These are phyloP conservation scores for Cladosporium sphaerospermum DNA, from an alignment of 2,329 filamentous ascomycete species.

Conservation along the genomic window DNA sequence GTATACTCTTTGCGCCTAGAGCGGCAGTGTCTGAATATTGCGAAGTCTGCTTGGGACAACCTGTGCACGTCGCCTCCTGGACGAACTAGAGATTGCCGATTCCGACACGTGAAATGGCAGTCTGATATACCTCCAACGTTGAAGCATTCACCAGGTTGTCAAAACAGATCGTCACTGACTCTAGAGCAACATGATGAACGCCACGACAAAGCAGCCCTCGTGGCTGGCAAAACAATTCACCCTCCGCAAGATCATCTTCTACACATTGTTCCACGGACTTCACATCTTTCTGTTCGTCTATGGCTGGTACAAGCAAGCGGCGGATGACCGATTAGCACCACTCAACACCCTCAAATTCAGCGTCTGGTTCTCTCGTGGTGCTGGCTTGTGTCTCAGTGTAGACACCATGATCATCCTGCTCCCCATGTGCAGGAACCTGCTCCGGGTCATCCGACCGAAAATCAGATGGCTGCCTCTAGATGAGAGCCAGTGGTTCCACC, in stretches of 20 bases:
- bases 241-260: constrained; percentile 31
- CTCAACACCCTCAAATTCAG: constrained; percentile 81
- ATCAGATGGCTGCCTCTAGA: constrained; percentile 86
- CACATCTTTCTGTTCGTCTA: constrained; percentile 33
- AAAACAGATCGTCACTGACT: no score
- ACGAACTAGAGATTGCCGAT: no score
- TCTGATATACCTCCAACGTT: no score
- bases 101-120: no score
- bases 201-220: constrained; percentile 14
- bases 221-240: constrained; percentile 32
- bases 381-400: constrained; percentile 75
- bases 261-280: constrained; percentile 32
- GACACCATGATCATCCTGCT: constrained; percentile 84
- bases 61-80: no score
- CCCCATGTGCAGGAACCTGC: constrained; percentile 87
- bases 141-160: no score
- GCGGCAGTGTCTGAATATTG: not conserved
- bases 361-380: constrained; percentile 93
- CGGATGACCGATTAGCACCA: constrained; percentile 61
- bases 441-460: constrained; percentile 80
- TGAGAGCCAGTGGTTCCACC: constrained; percentile 94
- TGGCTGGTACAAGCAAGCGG: constrained; percentile 57
- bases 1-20: no score
- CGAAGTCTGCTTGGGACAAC: no score
- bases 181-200: no score